Conservation (phyloP, 768 basidiomycete species). For the Clavulina sp. region DNA sequence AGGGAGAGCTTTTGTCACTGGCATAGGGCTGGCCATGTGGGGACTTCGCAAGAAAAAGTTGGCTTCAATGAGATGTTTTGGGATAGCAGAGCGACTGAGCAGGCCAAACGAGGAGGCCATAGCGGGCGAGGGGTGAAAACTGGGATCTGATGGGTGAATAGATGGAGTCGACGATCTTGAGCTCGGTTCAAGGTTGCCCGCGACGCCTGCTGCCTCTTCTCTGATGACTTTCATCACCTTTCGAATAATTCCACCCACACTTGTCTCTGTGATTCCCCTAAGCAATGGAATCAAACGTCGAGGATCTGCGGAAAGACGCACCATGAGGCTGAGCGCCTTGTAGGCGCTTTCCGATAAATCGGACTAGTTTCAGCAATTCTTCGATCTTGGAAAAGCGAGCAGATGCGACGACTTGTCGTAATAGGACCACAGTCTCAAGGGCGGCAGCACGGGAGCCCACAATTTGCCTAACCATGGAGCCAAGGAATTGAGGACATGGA, state of each 20-base stretch:
- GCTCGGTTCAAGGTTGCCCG: constrained; percentile 25
- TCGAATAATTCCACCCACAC: constrained; percentile 86
- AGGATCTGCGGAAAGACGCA: constrained; percentile 18
- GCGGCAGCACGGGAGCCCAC: constrained; percentile 83
- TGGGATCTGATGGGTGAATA: background rate
- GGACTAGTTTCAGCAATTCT: constrained; percentile 64
- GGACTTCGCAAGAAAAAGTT: background rate
- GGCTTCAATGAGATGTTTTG: too few species aligned
- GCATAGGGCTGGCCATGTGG: background rate
- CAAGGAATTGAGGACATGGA: background rate
- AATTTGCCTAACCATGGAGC: constrained; percentile 43
- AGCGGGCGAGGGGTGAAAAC: constrained; percentile 4
- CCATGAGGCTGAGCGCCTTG: constrained; percentile 94
- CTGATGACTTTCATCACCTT: constrained; percentile 86
- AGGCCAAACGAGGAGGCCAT: constrained; percentile 4
- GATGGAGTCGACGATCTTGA: constrained; percentile 17
- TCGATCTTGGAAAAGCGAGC: constrained; percentile 77
- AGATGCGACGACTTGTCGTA: constrained; percentile 78
- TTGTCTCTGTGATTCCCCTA: constrained; percentile 47
- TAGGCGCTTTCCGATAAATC: constrained; percentile 58
- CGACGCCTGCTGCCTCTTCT: constrained; percentile 84
- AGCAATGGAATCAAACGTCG: background rate
- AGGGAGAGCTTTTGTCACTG: constrained; percentile 15
- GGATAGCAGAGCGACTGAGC: too few species aligned
- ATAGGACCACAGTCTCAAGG: constrained; percentile 70